A percentile compares a stretch with the other conserved stretches of the same genome.
Evolutionary conservation across 768 basidiomycete species (phyloP).

Genomic region (Boletus reticulatus): DNA sequence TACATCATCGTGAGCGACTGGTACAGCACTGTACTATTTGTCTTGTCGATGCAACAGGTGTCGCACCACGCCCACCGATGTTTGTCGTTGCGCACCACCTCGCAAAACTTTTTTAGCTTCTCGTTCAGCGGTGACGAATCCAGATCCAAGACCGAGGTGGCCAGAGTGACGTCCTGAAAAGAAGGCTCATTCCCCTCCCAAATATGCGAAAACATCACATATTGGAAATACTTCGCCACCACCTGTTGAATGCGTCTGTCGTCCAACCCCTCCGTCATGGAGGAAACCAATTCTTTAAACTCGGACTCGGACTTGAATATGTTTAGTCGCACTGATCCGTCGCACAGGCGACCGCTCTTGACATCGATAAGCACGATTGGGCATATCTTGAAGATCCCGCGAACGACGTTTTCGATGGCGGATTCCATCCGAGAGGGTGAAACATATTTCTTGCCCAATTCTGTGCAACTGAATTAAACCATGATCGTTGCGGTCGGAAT

Average conservation of each 20-base stretch:
- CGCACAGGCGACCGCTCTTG: background rate
- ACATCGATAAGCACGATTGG: background rate
- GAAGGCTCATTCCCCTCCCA: background rate
- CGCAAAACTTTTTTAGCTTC: background rate
- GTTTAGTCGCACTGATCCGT: background rate
- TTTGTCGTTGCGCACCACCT: background rate
- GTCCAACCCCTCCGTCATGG: background rate
- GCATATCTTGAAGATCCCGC: background rate
- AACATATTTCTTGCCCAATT: background rate
- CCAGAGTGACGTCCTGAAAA: background rate
- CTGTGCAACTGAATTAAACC: background rate
- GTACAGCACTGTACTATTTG: background rate
- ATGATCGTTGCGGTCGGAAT: background rate
- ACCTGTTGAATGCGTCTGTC: background rate
- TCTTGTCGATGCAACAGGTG: background rate
- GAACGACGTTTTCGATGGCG: background rate
- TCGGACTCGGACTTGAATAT: background rate
- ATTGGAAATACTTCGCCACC: background rate
- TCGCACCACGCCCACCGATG: conserved; percentile 1
- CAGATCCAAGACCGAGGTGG: background rate
- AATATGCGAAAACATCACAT: background rate
- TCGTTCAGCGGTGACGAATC: background rate
- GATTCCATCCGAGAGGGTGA: background rate
- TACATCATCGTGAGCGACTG: conserved; percentile 1
- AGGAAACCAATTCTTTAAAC: conserved; percentile 1